These are phyloP conservation scores for Mycena citricolor DNA, from an alignment of 1,284 basidiomycete genomes.

Conservation along the genomic window DNA sequence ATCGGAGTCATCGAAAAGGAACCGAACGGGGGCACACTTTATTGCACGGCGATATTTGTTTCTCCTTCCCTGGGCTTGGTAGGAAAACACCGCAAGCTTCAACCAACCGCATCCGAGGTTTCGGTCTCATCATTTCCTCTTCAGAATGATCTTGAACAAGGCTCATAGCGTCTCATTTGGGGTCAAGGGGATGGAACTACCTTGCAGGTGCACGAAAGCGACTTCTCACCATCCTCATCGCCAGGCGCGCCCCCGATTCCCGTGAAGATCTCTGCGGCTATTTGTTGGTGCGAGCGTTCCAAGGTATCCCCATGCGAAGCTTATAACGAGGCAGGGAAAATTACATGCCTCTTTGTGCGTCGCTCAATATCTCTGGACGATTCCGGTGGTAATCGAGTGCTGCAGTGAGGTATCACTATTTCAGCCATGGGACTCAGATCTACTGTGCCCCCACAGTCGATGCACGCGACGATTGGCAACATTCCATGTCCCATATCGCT, in stretches of 20 bases:
- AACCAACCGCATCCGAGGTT: constrained; percentile 65
- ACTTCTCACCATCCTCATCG: constrained; percentile 27
- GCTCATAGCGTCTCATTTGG: constrained; percentile 57
- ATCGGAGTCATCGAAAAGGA: constrained; percentile 70
- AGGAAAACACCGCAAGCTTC: constrained; percentile 70
- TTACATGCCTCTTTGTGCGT: constrained; percentile 69
- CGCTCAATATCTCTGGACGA: background rate
- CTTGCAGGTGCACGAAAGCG: constrained; percentile 42
- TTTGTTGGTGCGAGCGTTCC: constrained; percentile 58
- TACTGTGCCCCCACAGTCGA: constrained; percentile 77
- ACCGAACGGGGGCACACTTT: constrained; percentile 68
- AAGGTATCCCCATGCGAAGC: background rate
- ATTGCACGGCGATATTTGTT: constrained; percentile 70
- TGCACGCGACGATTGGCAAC: constrained; percentile 60
- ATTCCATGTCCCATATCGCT: constrained; percentile 72
- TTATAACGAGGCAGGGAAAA: constrained; percentile 58
- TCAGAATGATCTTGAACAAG: too few relatives aligned
- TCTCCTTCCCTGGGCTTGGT: constrained; percentile 57
- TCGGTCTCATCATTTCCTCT: too few relatives aligned
- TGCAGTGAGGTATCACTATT: constrained; percentile 60
- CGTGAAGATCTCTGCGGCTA: constrained; percentile 60
- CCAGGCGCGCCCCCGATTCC: constrained; percentile 33
- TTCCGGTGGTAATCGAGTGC: constrained; percentile 6
- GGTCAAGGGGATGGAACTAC: constrained; percentile 57
- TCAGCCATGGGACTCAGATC: constrained; percentile 60